A percentile compares a stretch with the other conserved stretches of the same genome.
These are phyloP conservation scores for Aspergillus sergii DNA, from an alignment of 2,329 filamentous ascomycete genomes.

Conservation along the genomic window DNA sequence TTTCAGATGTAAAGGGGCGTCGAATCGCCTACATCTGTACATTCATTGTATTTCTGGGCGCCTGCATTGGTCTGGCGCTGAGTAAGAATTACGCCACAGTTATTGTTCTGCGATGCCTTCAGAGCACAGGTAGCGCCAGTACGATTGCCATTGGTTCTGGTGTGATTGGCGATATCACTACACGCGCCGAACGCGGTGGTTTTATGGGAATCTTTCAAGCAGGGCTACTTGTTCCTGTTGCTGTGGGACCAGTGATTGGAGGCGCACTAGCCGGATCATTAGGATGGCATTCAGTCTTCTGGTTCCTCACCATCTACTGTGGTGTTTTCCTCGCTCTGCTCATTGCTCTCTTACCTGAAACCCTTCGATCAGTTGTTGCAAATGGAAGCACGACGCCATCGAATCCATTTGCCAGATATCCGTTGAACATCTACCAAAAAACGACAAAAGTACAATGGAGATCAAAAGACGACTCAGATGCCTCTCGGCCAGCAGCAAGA, in stretches of 20 bases:
- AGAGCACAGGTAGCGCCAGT: conserved; percentile 47
- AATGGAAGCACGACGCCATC: conserved; percentile 29
- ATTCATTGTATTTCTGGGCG: conserved; percentile 44
- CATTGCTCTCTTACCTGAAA: conserved; percentile 43
- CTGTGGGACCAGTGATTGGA: conserved; percentile 48
- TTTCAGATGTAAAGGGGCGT: conserved; percentile 47
- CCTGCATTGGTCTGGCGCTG: conserved; percentile 45
- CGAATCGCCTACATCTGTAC: conserved; percentile 42
- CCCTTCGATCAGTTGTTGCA: conserved; percentile 38
- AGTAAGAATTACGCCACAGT: conserved; percentile 42
- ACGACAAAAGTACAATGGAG: conserved; percentile 7
- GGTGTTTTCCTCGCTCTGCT: conserved; percentile 37
- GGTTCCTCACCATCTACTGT: conserved; percentile 45
- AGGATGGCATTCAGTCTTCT: conserved; percentile 49
- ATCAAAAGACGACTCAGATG: not conserved
- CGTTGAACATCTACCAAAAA: conserved; percentile 10
- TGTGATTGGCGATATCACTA: conserved; percentile 48
- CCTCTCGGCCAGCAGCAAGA: conserved; percentile 16
- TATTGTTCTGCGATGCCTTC: conserved; percentile 45
- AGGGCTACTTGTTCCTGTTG: conserved; percentile 38
- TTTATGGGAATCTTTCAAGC: conserved; percentile 47
- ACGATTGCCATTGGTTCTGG: conserved; percentile 48
- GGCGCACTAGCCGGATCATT: conserved; percentile 40
- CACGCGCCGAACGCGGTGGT: conserved; percentile 42
- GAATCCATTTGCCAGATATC: conserved; percentile 4